Evolutionary conservation across 1,284 basidiomycete genomes (phyloP).

Genomic region (Cystobasidiaceae sp.): DNA sequence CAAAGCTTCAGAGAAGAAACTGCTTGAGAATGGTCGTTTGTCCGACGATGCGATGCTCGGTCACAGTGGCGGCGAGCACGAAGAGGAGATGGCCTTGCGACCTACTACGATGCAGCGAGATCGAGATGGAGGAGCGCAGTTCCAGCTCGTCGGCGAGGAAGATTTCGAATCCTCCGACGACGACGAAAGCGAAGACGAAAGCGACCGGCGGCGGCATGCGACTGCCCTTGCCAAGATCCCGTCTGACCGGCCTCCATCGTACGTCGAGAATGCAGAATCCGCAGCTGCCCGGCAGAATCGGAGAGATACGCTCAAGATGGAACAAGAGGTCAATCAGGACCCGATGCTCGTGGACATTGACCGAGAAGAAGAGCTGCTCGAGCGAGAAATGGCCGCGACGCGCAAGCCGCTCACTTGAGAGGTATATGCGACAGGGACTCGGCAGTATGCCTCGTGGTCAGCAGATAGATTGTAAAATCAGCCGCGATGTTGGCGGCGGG

Average conservation of each 20-base stretch:
- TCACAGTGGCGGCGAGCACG: not conserved
- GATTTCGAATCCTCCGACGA: conserved; percentile 24
- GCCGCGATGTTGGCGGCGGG: too few species aligned
- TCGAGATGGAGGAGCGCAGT: conserved; percentile 6
- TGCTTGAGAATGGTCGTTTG: not conserved
- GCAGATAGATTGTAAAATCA: too few species aligned
- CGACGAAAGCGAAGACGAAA: conserved; percentile 1
- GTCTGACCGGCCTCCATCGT: conserved; percentile 6
- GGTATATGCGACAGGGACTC: too few species aligned
- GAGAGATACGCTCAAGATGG: too few species aligned
- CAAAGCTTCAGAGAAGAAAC: conserved; percentile 5
- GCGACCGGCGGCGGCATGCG: too few species aligned
- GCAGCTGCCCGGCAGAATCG: not conserved
- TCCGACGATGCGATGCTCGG: not conserved
- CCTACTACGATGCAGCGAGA: too few species aligned
- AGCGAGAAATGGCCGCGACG: conserved; percentile 13
- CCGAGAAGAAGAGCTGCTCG: conserved; percentile 10
- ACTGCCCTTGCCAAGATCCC: not conserved
- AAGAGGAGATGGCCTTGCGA: not conserved
- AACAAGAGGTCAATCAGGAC: conserved; percentile 17
- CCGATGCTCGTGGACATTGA: conserved; percentile 25
- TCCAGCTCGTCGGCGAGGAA: conserved; percentile 26
- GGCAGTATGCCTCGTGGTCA: too few species aligned
- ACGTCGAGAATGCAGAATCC: not conserved
- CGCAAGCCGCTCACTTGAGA: too few species aligned